phyloP scores from a whole-genome alignment of 1,139 yeast genomes.

The Spencermartinsiella ligniputridi region DNA sequence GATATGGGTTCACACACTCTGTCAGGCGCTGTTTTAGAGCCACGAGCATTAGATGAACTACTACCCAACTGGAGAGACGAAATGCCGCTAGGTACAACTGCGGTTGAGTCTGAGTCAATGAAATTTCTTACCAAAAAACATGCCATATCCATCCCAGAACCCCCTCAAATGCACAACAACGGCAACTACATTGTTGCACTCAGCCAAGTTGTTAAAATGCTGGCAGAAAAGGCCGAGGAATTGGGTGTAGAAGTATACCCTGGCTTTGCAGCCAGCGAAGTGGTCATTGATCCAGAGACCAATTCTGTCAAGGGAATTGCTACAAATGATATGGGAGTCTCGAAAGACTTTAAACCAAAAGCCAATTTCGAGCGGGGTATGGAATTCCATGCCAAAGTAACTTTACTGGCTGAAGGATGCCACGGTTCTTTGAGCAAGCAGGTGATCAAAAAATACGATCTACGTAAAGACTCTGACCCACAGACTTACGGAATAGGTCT shows the following conservation, averaged over 20 bases:
- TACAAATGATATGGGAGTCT: conserved; percentile 85
- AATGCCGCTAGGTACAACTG: conserved; percentile 57
- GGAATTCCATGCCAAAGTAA: conserved; percentile 88
- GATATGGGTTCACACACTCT: conserved; percentile 87
- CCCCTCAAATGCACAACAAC: conserved; percentile 81
- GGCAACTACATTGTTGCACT: conserved; percentile 84
- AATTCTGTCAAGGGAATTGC: conserved; percentile 80
- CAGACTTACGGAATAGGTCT: conserved; percentile 95
- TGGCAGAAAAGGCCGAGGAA: conserved; percentile 87
- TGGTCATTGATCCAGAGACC: conserved; percentile 55
- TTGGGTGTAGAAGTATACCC: conserved; percentile 93
- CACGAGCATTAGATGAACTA: conserved; percentile 76
- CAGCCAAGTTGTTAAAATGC: conserved; percentile 73
- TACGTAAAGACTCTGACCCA: conserved; percentile 61
- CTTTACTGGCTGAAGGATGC: conserved; percentile 93
- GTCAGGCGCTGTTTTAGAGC: conserved; percentile 93
- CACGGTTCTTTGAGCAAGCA: conserved; percentile 89
- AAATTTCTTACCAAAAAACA: conserved; percentile 55
- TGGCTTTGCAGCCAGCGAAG: conserved; percentile 82
- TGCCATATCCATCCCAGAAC: conserved; percentile 78
- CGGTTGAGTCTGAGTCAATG: conserved; percentile 74
- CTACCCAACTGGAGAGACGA: conserved; percentile 61
- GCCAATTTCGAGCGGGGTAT: conserved; percentile 86
- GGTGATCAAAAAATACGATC: conserved; percentile 59
- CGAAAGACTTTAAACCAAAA: conserved; percentile 69